A percentile compares a stretch with the other conserved stretches of the same genome.
Evolutionary conservation across 2,329 filamentous ascomycete species (phyloP).

Genomic region (Metarhizium rileyi): DNA sequence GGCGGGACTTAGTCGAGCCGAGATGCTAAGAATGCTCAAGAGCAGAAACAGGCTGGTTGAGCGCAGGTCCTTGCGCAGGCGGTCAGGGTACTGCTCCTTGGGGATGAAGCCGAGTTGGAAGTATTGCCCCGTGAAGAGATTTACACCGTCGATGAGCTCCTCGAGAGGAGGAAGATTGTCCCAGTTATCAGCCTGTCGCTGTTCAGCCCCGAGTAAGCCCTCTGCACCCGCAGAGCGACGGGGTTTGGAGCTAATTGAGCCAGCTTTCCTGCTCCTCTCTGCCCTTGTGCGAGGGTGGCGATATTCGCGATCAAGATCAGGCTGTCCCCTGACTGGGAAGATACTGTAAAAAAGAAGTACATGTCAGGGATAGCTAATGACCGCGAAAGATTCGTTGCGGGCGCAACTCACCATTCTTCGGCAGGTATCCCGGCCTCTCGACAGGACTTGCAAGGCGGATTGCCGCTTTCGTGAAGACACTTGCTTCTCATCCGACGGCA

Average conservation of each 20-base stretch:
- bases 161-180: slow-evolving; percentile 37
- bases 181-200: slow-evolving; percentile 31
- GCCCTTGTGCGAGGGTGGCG: slow-evolving; percentile 43
- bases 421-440: slow-evolving; percentile 36
- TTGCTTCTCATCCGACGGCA: slow-evolving; percentile 49
- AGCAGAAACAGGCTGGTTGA: slow-evolving; percentile 46
- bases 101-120: slow-evolving; percentile 52
- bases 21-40: slow-evolving; percentile 45
- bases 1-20: slow-evolving; percentile 42
- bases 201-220: slow-evolving; percentile 13
- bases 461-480: slow-evolving; percentile 39
- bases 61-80: slow-evolving; percentile 34
- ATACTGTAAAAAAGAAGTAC: slow-evolving; percentile 23
- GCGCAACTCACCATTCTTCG: slow-evolving; percentile 37
- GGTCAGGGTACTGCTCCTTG: slow-evolving; percentile 38
- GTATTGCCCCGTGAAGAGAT: slow-evolving; percentile 44
- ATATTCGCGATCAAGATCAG: slow-evolving; percentile 44
- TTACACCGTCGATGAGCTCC: slow-evolving; percentile 41
- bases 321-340: slow-evolving; percentile 43
- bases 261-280: slow-evolving; percentile 33
- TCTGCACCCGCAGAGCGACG: slow-evolving; percentile 26
- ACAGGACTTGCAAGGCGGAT: slow-evolving; percentile 42
- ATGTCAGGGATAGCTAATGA: slow-evolving; percentile 3
- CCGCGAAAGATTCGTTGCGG: neutral
- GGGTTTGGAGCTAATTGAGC: slow-evolving; percentile 28